Base-by-base conservation (phyloP, 1,139 yeast genomes). In the Candida tunisiensis region DNA sequence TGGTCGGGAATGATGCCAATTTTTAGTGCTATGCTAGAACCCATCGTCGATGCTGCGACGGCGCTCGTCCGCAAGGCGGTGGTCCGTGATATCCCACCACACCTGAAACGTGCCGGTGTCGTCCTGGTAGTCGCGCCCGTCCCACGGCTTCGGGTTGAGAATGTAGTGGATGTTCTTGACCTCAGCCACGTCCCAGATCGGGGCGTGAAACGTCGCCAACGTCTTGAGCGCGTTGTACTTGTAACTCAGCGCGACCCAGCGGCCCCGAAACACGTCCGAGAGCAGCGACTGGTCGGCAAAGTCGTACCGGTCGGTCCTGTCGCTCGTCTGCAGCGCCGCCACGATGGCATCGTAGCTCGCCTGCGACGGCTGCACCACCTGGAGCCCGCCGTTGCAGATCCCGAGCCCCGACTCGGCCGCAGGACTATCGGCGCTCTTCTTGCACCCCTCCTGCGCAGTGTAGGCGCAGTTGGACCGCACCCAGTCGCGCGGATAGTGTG, bases 211-310 rank as follows among this genome's bases (percentile, higher is more conserved):
- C 9, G 33, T 25, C 25, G 48, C 51, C 32, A 66, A 47, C 1
- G 73, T 66, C 44, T 67, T 68, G 28, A 68, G 52, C 15, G 69
- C 65, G 36, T 68, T 67, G 44, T 66, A 67, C 34, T 52, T 57
- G 45, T 59, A 65, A 3, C 68, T 57, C 24, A 67, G 41, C 5
- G 66, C 58, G 4, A 62, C 40, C 74, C 74, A 67, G 11, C 50
- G 36, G 22, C 50, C 55, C 26, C 50, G 41, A 36, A 66, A 67
- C 16, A 66, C 62, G 36, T 67, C 72, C 3, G 67, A 55, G 10
- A 67, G 43, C 25, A 67, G 41, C n/a, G 65, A 62, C 44, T 67
- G 74, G 45, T 67, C 74, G 3, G 73, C 69, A 44, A 67, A 67
- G 23, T 54, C 61, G 39, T 67, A 66, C 31, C 38, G 45, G 8